Conservation (phyloP, 441 rosid genomes). For the Aquilaria agallochum region DNA sequence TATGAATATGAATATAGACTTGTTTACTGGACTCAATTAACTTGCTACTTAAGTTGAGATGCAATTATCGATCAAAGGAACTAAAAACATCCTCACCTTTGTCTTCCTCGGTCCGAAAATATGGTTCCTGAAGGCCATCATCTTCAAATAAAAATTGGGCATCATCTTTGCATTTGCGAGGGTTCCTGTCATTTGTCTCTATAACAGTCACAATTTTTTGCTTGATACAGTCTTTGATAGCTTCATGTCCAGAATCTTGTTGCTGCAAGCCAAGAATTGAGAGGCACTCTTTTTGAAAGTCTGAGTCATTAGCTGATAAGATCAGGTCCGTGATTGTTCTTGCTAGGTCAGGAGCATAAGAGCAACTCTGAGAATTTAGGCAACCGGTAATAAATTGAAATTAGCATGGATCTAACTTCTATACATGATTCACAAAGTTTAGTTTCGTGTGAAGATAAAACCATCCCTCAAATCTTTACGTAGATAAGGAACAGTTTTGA, state of each 20-base stretch:
- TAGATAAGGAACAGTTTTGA: no score
- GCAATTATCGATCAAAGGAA: conserved; percentile 24
- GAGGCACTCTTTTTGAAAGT: conserved; percentile 74
- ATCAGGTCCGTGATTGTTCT: conserved; percentile 76
- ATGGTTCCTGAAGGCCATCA: conserved; percentile 26
- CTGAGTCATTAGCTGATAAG: conserved; percentile 53
- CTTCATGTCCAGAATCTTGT: conserved; percentile 26
- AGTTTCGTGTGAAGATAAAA: no score
- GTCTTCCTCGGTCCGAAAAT: conserved; percentile 43
- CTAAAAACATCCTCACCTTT: conserved; percentile 32
- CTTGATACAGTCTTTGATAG: conserved; percentile 54
- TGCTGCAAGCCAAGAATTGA: conserved; percentile 61
- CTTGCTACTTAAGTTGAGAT: neutral
- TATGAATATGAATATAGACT: no score
- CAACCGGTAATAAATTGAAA: neutral
- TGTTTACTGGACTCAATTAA: no score
- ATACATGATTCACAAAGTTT: no score
- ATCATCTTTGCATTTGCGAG: conserved; percentile 47
- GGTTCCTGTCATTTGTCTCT: conserved; percentile 57
- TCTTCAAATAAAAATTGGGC: conserved; percentile 58
- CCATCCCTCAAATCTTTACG: no score
- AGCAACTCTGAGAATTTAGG: conserved; percentile 48
- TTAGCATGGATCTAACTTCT: no score
- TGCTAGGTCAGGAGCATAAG: conserved; percentile 87
- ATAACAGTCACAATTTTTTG: conserved; percentile 67